phyloP scores from a whole-genome alignment of 352 stramenopile species.

The Globisporangium carolinianum region DNA sequence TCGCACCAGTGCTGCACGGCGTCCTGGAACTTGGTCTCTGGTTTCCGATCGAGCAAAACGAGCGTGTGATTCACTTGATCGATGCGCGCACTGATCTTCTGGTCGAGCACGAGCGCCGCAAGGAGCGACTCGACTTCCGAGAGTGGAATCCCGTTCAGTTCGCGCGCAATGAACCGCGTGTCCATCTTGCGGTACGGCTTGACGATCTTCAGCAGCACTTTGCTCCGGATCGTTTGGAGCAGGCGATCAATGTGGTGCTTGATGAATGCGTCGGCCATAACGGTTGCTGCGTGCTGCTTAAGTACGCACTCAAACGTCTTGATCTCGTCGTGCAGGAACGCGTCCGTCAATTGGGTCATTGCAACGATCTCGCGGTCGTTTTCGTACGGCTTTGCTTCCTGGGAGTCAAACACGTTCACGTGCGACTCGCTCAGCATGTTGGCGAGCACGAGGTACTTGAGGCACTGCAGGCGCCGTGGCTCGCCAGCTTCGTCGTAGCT shows the following conservation, averaged over 20 bases:
- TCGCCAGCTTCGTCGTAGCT: conserved; percentile 96
- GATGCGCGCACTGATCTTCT: conserved; percentile 88
- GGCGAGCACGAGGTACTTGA: conserved; percentile 94
- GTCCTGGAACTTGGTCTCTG: conserved; percentile 65
- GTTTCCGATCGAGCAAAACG: conserved; percentile 58
- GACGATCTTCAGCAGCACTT: conserved; percentile 93
- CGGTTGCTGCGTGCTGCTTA: conserved; percentile 68
- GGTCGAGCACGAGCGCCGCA: conserved; percentile 90
- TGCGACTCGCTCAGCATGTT: conserved; percentile 93
- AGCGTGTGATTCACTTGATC: conserved; percentile 87
- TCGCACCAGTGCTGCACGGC: conserved; percentile 60
- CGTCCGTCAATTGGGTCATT: conserved; percentile 94
- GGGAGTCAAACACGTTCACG: conserved; percentile 94
- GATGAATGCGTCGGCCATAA: conserved; percentile 96
- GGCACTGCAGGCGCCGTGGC: conserved; percentile 82
- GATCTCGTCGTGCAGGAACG: conserved; percentile 94
- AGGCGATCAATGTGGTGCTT: conserved; percentile 93
- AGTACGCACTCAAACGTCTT: conserved; percentile 92
- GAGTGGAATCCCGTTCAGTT: conserved; percentile 90
- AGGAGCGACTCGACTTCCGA: conserved; percentile 91
- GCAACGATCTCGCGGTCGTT: conserved; percentile 94
- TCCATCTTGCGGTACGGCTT: conserved; percentile 93
- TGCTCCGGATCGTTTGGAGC: conserved; percentile 64
- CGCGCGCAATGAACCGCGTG: conserved; percentile 85
- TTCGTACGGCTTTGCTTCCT: conserved; percentile 89